A percentile compares a stretch with the other conserved stretches of the same genome.
Evolutionary conservation across 75 land plant species (phyloP).

Genomic region (Isoetes taiwanensis): DNA sequence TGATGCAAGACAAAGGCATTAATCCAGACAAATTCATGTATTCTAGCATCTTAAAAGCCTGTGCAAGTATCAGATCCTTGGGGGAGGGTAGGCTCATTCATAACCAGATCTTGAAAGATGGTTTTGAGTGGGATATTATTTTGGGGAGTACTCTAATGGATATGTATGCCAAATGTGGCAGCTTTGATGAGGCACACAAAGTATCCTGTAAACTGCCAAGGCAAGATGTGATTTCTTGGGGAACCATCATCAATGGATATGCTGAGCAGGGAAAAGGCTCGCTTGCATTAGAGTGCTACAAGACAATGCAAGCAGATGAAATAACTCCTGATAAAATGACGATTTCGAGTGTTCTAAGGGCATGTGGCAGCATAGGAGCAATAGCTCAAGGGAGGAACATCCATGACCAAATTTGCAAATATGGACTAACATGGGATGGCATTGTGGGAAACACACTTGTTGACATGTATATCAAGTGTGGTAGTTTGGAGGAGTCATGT

Average conservation of each 20-base stretch:
- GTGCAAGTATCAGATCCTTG: background rate
- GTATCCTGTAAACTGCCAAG: conserved; percentile 1
- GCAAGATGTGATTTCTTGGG: conserved; percentile 8
- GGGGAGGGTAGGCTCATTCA: conserved; percentile 1
- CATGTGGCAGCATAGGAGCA: conserved; percentile 1
- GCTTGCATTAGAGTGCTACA: too few relatives aligned
- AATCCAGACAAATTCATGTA: background rate
- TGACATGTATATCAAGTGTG: too few relatives aligned
- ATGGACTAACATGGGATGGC: background rate
- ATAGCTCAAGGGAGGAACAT: background rate
- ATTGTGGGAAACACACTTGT: too few relatives aligned
- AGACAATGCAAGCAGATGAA: too few relatives aligned
- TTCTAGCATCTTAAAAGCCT: too few relatives aligned
- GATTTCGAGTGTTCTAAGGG: background rate
- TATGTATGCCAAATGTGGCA: conserved; percentile 16
- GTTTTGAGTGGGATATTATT: background rate
- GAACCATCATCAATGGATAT: conserved; percentile 9
- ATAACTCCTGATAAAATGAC: too few relatives aligned
- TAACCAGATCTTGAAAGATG: background rate
- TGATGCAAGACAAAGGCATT: background rate
- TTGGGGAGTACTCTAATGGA: conserved; percentile 9
- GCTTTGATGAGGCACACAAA: conserved; percentile 1
- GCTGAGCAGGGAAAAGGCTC: too few relatives aligned
- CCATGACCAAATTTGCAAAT: background rate
- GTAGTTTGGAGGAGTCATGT: too few relatives aligned